Evolutionary conservation across 2,329 filamentous ascomycete genomes (phyloP).

Genomic region (Pseudogymnoascus destructans): DNA sequence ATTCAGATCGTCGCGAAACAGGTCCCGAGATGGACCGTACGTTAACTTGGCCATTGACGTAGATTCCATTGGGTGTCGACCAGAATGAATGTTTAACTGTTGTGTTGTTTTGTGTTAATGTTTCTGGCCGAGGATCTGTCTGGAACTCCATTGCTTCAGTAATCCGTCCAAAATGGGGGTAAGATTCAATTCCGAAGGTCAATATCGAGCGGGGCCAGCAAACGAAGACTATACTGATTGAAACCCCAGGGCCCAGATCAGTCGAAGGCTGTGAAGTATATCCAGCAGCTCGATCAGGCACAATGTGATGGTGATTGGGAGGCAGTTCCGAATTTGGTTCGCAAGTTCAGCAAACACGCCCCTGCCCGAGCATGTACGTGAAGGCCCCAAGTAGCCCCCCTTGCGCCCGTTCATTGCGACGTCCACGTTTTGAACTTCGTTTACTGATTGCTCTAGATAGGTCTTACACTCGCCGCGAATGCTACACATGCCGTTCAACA

Average conservation of each 20-base stretch:
- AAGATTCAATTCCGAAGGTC: conserved; percentile 2
- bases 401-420: conserved; percentile 15
- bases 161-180: conserved; percentile 1
- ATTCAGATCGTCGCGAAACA: conserved; percentile 6
- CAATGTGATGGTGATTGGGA: conserved; percentile 83
- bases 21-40: background rate
- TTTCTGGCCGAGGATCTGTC: conserved; percentile 5
- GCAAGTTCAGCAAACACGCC: conserved; percentile 91
- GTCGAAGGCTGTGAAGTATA: conserved; percentile 71
- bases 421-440: conserved; percentile 12
- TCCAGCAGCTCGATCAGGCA: conserved; percentile 69
- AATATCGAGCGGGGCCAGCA: background rate
- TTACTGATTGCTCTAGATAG: conserved; percentile 30
- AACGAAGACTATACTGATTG: background rate
- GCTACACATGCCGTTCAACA: conserved; percentile 53
- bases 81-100: conserved; percentile 6
- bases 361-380: conserved; percentile 67
- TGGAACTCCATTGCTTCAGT: background rate
- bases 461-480: conserved; percentile 56
- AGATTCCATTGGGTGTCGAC: background rate
- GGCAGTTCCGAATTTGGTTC: conserved; percentile 72
- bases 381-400: background rate
- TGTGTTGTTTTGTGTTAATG: conserved; percentile 6
- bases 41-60: background rate
- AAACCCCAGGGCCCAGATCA: conserved; percentile 26